Percentiles rank a stretch among this genome's conserved stretches.
Evolutionary conservation across 768 basidiomycete species (phyloP).

Genomic region (Chalciporus pseudorubinellus): DNA sequence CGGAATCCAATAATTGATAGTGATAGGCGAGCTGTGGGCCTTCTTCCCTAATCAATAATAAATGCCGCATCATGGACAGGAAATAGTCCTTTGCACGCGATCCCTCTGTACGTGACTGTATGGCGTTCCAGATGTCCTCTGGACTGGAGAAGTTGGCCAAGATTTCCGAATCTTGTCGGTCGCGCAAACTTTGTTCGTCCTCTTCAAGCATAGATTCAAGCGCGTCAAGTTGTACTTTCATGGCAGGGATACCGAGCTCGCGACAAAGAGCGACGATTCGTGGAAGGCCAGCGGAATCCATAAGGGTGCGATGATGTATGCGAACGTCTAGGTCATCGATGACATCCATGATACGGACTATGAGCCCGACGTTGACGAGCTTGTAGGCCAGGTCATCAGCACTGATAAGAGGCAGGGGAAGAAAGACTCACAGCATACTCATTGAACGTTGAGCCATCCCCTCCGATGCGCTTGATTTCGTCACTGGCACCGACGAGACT

Average conservation of each 20-base stretch:
- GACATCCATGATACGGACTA: constrained; percentile 62
- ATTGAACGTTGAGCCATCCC: constrained; percentile 65
- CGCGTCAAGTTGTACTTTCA: constrained; percentile 64
- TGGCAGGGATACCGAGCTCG: constrained; percentile 57
- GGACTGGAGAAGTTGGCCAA: constrained; percentile 76
- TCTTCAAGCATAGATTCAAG: constrained; percentile 65
- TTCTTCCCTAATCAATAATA: constrained; percentile 88
- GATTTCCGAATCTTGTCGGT: constrained; percentile 73
- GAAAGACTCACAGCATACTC: constrained; percentile 76
- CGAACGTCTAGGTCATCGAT: constrained; percentile 81
- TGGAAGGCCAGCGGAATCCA: constrained; percentile 84
- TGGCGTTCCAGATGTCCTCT: constrained; percentile 82
- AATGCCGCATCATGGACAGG: constrained; percentile 90
- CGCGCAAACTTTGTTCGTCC: constrained; percentile 70
- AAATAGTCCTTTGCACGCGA: constrained; percentile 82
- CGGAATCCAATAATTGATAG: constrained; percentile 86
- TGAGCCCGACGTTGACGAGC: constrained; percentile 62
- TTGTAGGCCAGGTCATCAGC: constrained; percentile 18
- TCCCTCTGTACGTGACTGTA: constrained; percentile 73
- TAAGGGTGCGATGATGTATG: constrained; percentile 81
- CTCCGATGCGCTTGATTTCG: constrained; percentile 69
- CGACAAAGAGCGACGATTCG: constrained; percentile 69
- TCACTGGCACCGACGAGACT: constrained; percentile 94
- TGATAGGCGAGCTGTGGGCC: constrained; percentile 81
- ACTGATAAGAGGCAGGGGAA: neutral